phyloP scores from a whole-genome alignment of 2,329 filamentous ascomycete species.

The Curvularia eragrostidis region DNA sequence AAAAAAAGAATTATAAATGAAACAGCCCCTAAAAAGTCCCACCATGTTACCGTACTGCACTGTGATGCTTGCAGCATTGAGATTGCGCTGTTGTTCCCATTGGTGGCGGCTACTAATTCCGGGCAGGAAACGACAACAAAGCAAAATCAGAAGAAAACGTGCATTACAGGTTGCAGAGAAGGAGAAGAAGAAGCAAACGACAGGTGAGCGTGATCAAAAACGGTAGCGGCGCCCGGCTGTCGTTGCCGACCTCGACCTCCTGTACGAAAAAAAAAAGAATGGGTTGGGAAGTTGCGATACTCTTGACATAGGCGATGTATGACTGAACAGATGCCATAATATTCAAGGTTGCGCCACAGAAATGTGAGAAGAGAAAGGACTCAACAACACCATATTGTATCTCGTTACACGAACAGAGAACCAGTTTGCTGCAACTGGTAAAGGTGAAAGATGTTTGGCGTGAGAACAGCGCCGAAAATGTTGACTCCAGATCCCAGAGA shows the following conservation, averaged over 20 bases:
- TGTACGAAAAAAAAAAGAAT: not conserved
- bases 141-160: slow-evolving; percentile 1
- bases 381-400: slow-evolving; percentile 9
- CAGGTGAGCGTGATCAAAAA: not conserved
- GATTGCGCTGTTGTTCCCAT: not conserved
- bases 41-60: not conserved
- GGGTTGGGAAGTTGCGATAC: slow-evolving; percentile 8
- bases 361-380: slow-evolving; percentile 14
- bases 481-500: not conserved
- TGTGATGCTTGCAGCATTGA: not conserved
- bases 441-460: not conserved
- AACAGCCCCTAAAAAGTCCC: not conserved
- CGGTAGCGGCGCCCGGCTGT: not conserved
- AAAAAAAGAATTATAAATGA: not conserved
- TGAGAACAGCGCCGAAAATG: not conserved
- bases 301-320: slow-evolving; percentile 35
- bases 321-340: slow-evolving; percentile 30
- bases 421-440: slow-evolving; percentile 2
- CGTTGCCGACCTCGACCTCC: not conserved
- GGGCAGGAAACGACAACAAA: not conserved
- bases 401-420: slow-evolving; percentile 2
- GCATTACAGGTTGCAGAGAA: slow-evolving; percentile 5
- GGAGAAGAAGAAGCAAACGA: not conserved
- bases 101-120: not conserved
- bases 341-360: slow-evolving; percentile 33